Evolutionary conservation across 2,329 filamentous ascomycete species (phyloP).

Genomic region (Hypoxylon sp.): DNA sequence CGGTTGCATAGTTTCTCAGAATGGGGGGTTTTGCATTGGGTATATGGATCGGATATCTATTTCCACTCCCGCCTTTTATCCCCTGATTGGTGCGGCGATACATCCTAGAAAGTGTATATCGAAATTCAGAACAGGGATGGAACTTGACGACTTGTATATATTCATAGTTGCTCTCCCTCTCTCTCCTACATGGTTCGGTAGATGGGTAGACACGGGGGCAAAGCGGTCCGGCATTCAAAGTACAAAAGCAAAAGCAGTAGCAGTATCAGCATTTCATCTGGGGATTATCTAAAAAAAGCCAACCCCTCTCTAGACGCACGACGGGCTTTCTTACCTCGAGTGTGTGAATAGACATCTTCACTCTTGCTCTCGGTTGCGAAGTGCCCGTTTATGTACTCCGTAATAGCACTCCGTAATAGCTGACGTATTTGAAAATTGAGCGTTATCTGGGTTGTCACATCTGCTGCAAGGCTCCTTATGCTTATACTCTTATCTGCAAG

Average conservation of each 20-base stretch:
- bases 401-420: too few relatives aligned
- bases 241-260: not conserved
- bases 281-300: conserved; percentile 2
- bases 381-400: too few relatives aligned
- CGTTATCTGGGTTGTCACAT: too few relatives aligned
- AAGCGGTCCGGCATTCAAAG: not conserved
- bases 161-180: not conserved
- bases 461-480: too few relatives aligned
- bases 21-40: conserved; percentile 32
- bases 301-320: conserved; percentile 4
- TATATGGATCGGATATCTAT: conserved; percentile 9
- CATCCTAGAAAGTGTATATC: not conserved
- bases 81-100: not conserved
- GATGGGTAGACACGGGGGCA: not conserved
- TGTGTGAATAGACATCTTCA: conserved; percentile 42
- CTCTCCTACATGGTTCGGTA: not conserved
- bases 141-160: conserved; percentile 1
- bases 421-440: too few relatives aligned
- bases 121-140: not conserved
- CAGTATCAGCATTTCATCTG: not conserved
- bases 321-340: not conserved
- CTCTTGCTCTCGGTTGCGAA: conserved; percentile 15
- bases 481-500: too few relatives aligned
- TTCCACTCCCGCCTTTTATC: not conserved
- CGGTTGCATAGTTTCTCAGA: conserved; percentile 34